These are phyloP conservation scores for Monosporascus sp. DNA, from an alignment of 2,329 filamentous ascomycete genomes.

Conservation along the genomic window DNA sequence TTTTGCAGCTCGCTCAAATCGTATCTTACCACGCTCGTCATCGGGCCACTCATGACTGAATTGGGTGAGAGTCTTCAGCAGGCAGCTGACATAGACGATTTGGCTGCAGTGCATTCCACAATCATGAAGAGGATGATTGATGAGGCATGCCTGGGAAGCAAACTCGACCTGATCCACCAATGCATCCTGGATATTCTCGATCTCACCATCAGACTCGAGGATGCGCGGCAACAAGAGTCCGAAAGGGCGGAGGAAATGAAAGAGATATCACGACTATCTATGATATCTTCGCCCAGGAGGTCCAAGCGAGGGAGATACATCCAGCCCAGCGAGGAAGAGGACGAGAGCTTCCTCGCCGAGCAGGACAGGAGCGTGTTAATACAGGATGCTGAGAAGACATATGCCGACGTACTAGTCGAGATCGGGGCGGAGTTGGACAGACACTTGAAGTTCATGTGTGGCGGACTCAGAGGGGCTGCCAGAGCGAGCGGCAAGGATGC, in stretches of 20 bases:
- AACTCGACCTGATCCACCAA: slow-evolving; percentile 65
- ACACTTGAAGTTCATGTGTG: slow-evolving; percentile 64
- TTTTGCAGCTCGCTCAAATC: slow-evolving; percentile 70
- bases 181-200: slow-evolving; percentile 74
- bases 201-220: slow-evolving; percentile 64
- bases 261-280: slow-evolving; percentile 35
- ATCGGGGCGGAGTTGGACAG: slow-evolving; percentile 61
- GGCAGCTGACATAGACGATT: slow-evolving; percentile 72
- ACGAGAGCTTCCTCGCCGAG: slow-evolving; percentile 26
- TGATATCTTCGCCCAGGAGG: slow-evolving; percentile 29
- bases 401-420: slow-evolving; percentile 47
- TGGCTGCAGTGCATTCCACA: slow-evolving; percentile 64
- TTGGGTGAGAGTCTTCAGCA: slow-evolving; percentile 54
- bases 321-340: slow-evolving; percentile 25
- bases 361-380: slow-evolving; percentile 22
- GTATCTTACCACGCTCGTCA: slow-evolving; percentile 70
- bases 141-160: slow-evolving; percentile 65
- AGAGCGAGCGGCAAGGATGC: slow-evolving; percentile 62
- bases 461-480: slow-evolving; percentile 69
- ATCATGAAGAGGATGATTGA: slow-evolving; percentile 61
- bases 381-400: slow-evolving; percentile 37
- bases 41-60: slow-evolving; percentile 53
- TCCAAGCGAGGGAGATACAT: slow-evolving; percentile 17
- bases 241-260: slow-evolving; percentile 33
- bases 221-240: slow-evolving; percentile 43